These are phyloP conservation scores for Cenchrus purpureus DNA, from an alignment of 176 grass and related monocot genomes.

Conservation along the genomic window DNA sequence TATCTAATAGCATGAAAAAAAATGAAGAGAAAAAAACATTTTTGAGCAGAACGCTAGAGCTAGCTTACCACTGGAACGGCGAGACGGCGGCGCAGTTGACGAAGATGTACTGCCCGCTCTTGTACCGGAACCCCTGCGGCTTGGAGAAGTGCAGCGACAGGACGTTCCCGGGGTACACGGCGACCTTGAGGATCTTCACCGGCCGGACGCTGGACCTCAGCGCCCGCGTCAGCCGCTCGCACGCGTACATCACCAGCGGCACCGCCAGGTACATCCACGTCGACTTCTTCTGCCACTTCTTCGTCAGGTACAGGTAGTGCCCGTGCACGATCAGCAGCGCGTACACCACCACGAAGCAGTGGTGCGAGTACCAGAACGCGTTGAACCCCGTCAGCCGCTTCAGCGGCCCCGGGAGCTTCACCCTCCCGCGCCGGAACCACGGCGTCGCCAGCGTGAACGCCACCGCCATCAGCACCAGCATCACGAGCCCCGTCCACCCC, in stretches of 20 bases:
- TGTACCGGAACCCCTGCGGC: slow-evolving; percentile 79
- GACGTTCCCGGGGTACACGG: slow-evolving; percentile 85
- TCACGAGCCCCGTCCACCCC: slow-evolving; percentile 88
- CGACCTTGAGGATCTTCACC: slow-evolving; percentile 89
- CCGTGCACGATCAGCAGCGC: slow-evolving; percentile 88
- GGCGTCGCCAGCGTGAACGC: slow-evolving; percentile 89
- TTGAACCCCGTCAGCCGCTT: slow-evolving; percentile 87
- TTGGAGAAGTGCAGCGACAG: slow-evolving; percentile 82
- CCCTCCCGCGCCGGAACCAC: slow-evolving; percentile 65
- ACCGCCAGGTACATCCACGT: slow-evolving; percentile 95
- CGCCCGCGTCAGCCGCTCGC: slow-evolving; percentile 70
- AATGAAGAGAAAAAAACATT: no score
- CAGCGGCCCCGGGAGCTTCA: slow-evolving; percentile 46
- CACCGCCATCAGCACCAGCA: slow-evolving; percentile 75
- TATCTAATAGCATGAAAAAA: no score
- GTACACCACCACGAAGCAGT: slow-evolving; percentile 91
- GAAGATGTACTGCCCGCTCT: slow-evolving; percentile 93
- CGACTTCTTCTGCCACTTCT: slow-evolving; percentile 85
- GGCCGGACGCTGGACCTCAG: slow-evolving; percentile 72
- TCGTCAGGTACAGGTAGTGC: slow-evolving; percentile 67
- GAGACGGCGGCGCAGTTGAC: slow-evolving; percentile 95
- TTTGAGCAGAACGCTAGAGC: no score
- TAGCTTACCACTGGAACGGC: slow-evolving; percentile 72
- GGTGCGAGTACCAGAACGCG: slow-evolving; percentile 99
- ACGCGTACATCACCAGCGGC: slow-evolving; percentile 67